These are phyloP conservation scores for Aspergillus awamori DNA, from an alignment of 2,329 filamentous ascomycete species.

Conservation along the genomic window DNA sequence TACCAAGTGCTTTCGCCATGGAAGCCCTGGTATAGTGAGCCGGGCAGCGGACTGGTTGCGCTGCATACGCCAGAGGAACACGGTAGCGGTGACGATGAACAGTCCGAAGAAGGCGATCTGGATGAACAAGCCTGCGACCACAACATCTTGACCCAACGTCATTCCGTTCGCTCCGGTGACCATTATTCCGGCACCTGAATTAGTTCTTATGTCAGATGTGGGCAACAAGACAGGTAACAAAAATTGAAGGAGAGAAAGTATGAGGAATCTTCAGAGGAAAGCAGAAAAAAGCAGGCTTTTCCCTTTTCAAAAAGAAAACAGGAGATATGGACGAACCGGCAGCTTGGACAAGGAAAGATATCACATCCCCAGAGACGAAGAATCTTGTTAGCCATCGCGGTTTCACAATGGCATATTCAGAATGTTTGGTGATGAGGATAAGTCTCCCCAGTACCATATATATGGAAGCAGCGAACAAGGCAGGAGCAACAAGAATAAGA, in stretches of 20 bases:
- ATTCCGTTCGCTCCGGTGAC: slow-evolving; percentile 9
- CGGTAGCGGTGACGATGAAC: slow-evolving; percentile 19
- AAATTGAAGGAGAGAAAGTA: too few species aligned
- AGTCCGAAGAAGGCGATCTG: slow-evolving; percentile 24
- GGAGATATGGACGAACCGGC: too few species aligned
- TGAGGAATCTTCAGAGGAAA: too few species aligned
- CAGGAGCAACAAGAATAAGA: slow-evolving; percentile 29
- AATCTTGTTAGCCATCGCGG: slow-evolving; percentile 50
- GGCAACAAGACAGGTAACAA: too few species aligned
- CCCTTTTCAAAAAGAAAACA: too few species aligned
- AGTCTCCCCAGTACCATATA: slow-evolving; percentile 54
- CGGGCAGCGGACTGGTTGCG: slow-evolving; percentile 6
- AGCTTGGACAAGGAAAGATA: slow-evolving; percentile 51
- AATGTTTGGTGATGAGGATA: slow-evolving; percentile 43
- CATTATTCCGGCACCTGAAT: slow-evolving; percentile 14
- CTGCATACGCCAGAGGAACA: slow-evolving; percentile 21
- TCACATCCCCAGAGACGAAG: slow-evolving; percentile 52
- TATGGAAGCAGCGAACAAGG: slow-evolving; percentile 53
- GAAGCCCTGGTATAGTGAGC: not conserved
- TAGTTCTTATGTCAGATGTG: too few species aligned
- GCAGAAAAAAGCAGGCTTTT: too few species aligned
- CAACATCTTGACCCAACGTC: slow-evolving; percentile 18
- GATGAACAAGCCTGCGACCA: slow-evolving; percentile 20
- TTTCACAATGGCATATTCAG: slow-evolving; percentile 46
- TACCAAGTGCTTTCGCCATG: slow-evolving; percentile 11